Evolutionary conservation across 768 basidiomycete species (phyloP).

Genomic region (Galerina sulciceps): DNA sequence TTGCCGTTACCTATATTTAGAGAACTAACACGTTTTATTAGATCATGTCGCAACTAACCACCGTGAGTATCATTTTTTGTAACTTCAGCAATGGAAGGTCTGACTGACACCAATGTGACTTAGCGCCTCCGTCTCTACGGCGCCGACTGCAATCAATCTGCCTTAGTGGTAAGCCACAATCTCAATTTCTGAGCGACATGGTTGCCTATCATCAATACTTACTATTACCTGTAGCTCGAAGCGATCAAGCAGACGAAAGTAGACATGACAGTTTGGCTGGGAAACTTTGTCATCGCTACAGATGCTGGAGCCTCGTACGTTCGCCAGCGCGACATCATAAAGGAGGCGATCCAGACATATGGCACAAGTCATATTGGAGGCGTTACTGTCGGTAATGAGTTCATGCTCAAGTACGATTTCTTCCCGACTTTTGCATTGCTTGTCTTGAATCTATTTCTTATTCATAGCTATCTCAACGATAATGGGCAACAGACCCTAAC

Average conservation of each 20-base stretch:
- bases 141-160: constrained; percentile 84
- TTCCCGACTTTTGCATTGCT: not conserved
- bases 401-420: constrained; percentile 69
- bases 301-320: constrained; percentile 73
- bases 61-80: constrained; percentile 34
- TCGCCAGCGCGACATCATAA: constrained; percentile 72
- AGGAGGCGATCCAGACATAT: constrained; percentile 73
- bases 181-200: not conserved
- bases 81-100: not conserved
- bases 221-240: constrained; percentile 56
- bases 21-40: constrained; percentile 32
- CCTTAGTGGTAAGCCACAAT: constrained; percentile 59
- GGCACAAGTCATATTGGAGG: constrained; percentile 79
- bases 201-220: not conserved
- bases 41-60: constrained; percentile 87
- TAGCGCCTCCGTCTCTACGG: constrained; percentile 84
- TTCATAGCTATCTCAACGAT: constrained; percentile 58
- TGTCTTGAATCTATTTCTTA: not conserved
- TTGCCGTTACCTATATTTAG: not conserved
- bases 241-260: constrained; percentile 92
- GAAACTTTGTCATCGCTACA: constrained; percentile 64
- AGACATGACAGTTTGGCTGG: constrained; percentile 79
- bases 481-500: constrained; percentile 60
- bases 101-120: constrained; percentile 1
- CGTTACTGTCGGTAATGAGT: constrained; percentile 92